Evolutionary conservation across 2,329 filamentous ascomycete species (phyloP), one percentile per base, ranked within the genome.

Genomic region (Plenodomus lindquistii): DNA sequence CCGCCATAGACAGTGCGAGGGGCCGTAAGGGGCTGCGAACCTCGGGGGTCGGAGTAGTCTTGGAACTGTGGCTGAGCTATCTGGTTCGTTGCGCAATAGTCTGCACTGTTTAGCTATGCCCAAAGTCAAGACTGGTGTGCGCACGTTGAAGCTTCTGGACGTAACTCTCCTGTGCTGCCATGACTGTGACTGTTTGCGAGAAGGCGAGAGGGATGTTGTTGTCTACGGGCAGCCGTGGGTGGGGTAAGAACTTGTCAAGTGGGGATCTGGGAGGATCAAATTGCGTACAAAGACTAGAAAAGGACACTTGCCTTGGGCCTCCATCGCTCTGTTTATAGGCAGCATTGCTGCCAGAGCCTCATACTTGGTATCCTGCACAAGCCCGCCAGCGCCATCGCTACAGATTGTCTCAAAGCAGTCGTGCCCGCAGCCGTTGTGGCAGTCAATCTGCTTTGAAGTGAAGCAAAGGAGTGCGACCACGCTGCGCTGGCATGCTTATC

Each of bases 31-130:
- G 22, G n/a, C 19, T 53, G 46, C 63, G 37, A 55, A 70, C 68
- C 68, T 67, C 68, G 59, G 44, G 68, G 68, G 44, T 71, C 68
- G 24, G 66, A 69, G 54, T 69, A 71, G 49, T 71, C 68, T 50
- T 69, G 68, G 54, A 66, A 71, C 39, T 69, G 68, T 37, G 67
- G 67, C 47, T 68, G 66, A 34, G 67, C 68, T 44, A 71, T 66
- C 48, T 64, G 60, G 37, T 71, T 65, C 19, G 59, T 57, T 34
- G 60, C 59, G 55, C 68, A 71, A 41, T 65, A 70, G 46, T 64
- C 68, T 71, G 38, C 24, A 27, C 48, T 18, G 20, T 42, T 55
- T 54, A 57, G 62, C 57, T 50, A 20, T 34, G 37, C 20, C 40
- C 17, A 27, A 31, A 34, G 27, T 22, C 37, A 31, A 42, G 22